Evolutionary conservation across 805 yeast species (phyloP).

Genomic region (Kockiozyma suomiensis): DNA sequence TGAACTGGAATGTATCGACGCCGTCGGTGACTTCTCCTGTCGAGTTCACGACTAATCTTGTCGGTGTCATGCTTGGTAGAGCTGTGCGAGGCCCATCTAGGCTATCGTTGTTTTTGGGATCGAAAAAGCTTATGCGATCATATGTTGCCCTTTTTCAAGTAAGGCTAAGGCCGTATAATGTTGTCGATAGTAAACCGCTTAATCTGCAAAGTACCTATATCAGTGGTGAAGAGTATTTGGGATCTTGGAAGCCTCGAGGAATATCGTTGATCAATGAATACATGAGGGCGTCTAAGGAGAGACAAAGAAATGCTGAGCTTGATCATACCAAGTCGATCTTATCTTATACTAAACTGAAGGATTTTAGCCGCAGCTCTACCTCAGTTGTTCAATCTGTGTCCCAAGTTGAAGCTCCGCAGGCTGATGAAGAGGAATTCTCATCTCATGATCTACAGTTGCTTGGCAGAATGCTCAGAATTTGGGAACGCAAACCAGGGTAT

Average conservation of each 20-base stretch:
- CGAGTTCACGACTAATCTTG: conserved; percentile 27
- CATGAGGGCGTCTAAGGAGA: background rate
- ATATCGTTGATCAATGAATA: conserved; percentile 21
- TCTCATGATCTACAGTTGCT: conserved; percentile 4
- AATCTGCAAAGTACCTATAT: conserved; percentile 22
- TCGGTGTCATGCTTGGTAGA: conserved; percentile 21
- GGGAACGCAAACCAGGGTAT: conserved; percentile 16
- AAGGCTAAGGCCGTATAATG: conserved; percentile 17
- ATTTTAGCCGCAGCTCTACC: too few relatives aligned
- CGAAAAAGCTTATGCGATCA: conserved; percentile 18
- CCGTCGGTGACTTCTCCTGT: conserved; percentile 25
- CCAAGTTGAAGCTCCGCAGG: background rate
- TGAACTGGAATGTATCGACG: conserved; percentile 29
- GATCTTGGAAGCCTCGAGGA: conserved; percentile 31
- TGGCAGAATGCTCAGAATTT: background rate
- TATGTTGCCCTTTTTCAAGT: conserved; percentile 26
- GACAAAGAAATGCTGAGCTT: conserved; percentile 6
- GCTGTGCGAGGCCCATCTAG: conserved; percentile 22
- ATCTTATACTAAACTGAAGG: background rate
- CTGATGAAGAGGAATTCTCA: background rate
- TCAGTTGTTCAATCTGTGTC: too few relatives aligned
- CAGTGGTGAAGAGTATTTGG: conserved; percentile 28
- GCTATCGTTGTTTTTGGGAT: conserved; percentile 18
- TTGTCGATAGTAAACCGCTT: conserved; percentile 11
- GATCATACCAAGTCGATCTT: conserved; percentile 16